These are phyloP conservation scores for Gracilariopsis chorda DNA, from an alignment of 23 red algal genomes.

Conservation along the genomic window DNA sequence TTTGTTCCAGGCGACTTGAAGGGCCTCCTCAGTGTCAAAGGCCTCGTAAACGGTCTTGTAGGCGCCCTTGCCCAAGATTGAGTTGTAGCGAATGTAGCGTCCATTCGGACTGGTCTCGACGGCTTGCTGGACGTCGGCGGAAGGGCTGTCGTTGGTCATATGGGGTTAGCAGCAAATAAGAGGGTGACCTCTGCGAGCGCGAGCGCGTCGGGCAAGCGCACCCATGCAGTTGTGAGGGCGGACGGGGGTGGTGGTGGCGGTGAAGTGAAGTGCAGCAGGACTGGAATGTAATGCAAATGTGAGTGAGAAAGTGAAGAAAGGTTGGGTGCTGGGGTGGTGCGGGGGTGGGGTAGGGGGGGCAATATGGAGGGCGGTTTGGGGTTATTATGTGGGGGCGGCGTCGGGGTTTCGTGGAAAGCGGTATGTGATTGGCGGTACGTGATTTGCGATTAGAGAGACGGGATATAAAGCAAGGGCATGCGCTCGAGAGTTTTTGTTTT, in stretches of 20 bases:
- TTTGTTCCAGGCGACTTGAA: conserved; percentile 99
- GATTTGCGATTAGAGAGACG: not conserved
- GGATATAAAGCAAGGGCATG: not conserved
- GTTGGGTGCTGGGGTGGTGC: not conserved
- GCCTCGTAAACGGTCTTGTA: conserved; percentile 99
- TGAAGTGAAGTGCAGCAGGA: not conserved
- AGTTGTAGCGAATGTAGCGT: conserved; percentile 63
- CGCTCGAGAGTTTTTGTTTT: not conserved
- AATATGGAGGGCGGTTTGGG: not conserved
- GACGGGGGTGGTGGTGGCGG: not conserved
- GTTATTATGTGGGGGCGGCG: not conserved
- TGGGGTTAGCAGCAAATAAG: not conserved
- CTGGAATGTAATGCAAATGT: not conserved
- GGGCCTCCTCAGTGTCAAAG: conserved; percentile 91
- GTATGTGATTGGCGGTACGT: not conserved
- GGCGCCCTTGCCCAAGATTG: conserved; percentile 81
- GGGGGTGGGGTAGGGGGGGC: not conserved
- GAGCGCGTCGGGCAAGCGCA: conserved; percentile 3
- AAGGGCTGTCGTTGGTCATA: conserved; percentile 33
- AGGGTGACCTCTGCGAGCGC: conserved; percentile 44
- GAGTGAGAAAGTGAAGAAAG: not conserved
- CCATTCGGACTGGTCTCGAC: conserved; percentile 74
- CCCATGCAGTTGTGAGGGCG: conserved; percentile 19
- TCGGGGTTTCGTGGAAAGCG: not conserved
- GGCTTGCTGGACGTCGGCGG: conserved; percentile 12